Evolutionary conservation across 441 rosid genomes (phyloP).

Genomic region (Euphorbia neoarborescens): DNA sequence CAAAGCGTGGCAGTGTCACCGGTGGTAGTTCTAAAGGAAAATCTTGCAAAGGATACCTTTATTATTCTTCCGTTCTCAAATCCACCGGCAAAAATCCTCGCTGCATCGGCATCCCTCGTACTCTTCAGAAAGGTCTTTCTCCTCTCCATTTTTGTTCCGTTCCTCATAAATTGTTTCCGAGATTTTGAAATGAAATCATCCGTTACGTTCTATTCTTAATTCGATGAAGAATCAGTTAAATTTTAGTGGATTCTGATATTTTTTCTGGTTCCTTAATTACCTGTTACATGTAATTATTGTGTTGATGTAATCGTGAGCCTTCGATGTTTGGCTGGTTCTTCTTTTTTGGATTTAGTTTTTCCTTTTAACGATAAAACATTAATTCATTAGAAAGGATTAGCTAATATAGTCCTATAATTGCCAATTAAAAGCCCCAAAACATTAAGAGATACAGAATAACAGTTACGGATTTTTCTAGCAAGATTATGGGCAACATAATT

Average conservation of each 20-base stretch:
- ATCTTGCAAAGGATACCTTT: conserved; percentile 63
- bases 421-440: no score
- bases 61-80: conserved; percentile 54
- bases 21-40: conserved; percentile 35
- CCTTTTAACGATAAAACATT: no score
- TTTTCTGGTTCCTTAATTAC: not conserved
- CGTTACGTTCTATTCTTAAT: not conserved
- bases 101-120: conserved; percentile 61
- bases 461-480: no score
- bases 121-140: conserved; percentile 43
- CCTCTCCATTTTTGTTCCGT: not conserved
- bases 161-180: not conserved
- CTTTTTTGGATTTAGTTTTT: not conserved
- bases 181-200: not conserved
- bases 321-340: not conserved
- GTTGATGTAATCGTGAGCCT: not conserved
- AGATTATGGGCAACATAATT: no score
- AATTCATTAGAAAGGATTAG: no score
- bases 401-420: no score
- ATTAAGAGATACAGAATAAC: no score
- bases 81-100: conserved; percentile 54
- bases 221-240: not conserved
- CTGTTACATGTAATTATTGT: not conserved
- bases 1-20: not conserved
- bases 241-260: not conserved